phyloP scores from a whole-genome alignment of 2,329 filamentous ascomycete species.

The Hypoxylon sp. region DNA sequence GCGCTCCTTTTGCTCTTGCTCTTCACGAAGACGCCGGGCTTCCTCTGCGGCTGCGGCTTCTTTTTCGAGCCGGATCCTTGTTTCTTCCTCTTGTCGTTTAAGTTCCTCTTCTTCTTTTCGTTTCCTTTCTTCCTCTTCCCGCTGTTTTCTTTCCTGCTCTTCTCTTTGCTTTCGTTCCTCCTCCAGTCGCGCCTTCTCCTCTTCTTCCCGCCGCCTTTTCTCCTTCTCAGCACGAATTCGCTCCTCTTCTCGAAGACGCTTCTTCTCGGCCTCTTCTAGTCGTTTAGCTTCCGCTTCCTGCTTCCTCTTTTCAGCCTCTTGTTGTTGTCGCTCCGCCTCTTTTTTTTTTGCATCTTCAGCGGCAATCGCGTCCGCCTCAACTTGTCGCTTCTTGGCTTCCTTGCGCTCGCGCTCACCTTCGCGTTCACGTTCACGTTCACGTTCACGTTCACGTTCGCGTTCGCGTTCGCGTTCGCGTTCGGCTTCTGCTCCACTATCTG shows the following conservation, averaged over 20 bases:
- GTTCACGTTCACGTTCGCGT: constrained; percentile 42
- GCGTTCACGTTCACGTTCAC: constrained; percentile 55
- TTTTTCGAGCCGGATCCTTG: constrained; percentile 45
- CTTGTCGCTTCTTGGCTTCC: constrained; percentile 53
- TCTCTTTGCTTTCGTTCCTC: constrained; percentile 47
- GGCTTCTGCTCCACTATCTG: constrained; percentile 47
- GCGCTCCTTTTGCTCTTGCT: constrained; percentile 61
- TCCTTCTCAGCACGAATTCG: constrained; percentile 43
- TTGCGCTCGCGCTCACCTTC: constrained; percentile 48
- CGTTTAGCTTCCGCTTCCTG: constrained; percentile 48
- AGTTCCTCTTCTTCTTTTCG: constrained; percentile 53
- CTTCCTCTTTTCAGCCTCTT: constrained; percentile 45
- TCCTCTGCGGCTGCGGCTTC: constrained; percentile 50
- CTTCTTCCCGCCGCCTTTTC: constrained; percentile 45
- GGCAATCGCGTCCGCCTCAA: constrained; percentile 47
- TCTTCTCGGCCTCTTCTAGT: constrained; percentile 51
- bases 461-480: constrained; percentile 56
- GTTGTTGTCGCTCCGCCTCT: constrained; percentile 48
- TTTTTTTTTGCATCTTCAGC: constrained; percentile 48
- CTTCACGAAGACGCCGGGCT: constrained; percentile 60
- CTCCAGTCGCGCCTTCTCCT: constrained; percentile 46
- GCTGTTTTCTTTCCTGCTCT: constrained; percentile 42
- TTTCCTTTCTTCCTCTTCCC: constrained; percentile 53
- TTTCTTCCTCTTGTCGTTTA: constrained; percentile 55
- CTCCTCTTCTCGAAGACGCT: constrained; percentile 52